Conservation (phyloP, 177 flowering plant species). For the Vitis hybrid region DNA sequence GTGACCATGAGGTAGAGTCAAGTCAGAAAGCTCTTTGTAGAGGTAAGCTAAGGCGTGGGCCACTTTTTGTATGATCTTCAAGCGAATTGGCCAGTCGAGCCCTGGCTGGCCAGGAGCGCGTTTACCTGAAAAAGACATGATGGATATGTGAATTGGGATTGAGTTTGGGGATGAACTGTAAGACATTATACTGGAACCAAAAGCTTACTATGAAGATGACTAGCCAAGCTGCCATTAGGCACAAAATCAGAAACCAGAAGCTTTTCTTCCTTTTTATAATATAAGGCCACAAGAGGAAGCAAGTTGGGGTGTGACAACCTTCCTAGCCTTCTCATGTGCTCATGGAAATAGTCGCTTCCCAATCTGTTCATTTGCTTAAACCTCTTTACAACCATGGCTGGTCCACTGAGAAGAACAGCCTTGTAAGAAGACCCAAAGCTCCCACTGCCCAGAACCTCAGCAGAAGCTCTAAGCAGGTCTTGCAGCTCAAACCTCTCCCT, state of each 20-base stretch:
- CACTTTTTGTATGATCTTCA: conserved; percentile 48
- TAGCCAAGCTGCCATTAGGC: conserved; percentile 53
- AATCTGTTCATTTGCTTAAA: conserved; percentile 47
- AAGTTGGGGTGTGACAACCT: conserved; percentile 44
- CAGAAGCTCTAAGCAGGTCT: conserved; percentile 52
- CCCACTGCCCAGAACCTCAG: conserved; percentile 62
- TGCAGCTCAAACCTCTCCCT: conserved; percentile 43
- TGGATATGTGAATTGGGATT: not conserved
- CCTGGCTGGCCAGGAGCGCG: conserved; percentile 22
- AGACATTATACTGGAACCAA: not conserved
- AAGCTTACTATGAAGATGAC: conserved; percentile 45
- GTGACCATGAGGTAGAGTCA: conserved; percentile 46
- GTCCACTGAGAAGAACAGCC: conserved; percentile 35
- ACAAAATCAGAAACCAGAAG: conserved; percentile 46
- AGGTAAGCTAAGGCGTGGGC: conserved; percentile 42
- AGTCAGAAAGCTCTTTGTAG: conserved; percentile 33
- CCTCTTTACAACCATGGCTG: conserved; percentile 58
- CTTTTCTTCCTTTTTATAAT: conserved; percentile 55
- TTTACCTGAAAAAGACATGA: conserved; percentile 21
- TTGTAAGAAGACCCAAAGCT: conserved; percentile 61
- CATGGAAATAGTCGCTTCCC: conserved; percentile 42
- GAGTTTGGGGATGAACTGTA: no score
- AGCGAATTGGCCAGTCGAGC: conserved; percentile 49
- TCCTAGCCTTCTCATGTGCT: conserved; percentile 52
- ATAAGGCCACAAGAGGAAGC: conserved; percentile 49